phyloP scores from a whole-genome alignment of 768 basidiomycete species.

The Peribolospora kevripleyi region DNA sequence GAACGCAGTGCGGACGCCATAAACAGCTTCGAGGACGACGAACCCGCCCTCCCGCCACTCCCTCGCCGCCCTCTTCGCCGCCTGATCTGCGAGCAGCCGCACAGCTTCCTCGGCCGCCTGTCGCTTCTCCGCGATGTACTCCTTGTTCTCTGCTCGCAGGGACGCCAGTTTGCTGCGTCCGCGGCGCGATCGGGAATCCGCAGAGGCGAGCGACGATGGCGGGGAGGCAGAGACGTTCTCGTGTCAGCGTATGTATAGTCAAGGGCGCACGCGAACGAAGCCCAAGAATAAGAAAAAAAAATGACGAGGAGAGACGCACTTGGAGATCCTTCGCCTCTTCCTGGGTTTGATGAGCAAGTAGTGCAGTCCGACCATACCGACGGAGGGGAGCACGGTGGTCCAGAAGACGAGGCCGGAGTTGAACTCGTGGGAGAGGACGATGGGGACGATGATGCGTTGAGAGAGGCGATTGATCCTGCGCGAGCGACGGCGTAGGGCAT shows the following conservation, averaged over 20 bases:
- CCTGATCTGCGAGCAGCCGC: slow-evolving; percentile 40
- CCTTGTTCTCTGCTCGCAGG: slow-evolving; percentile 35
- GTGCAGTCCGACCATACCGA: slow-evolving; percentile 18
- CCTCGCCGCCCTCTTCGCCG: slow-evolving; percentile 34
- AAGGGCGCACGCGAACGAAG: neutral
- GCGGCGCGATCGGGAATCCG: neutral
- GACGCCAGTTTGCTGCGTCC: slow-evolving; percentile 37
- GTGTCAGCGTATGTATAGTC: slow-evolving; percentile 29
- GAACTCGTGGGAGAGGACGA: slow-evolving; percentile 18
- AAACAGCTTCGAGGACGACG: slow-evolving; percentile 48
- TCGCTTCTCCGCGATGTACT: slow-evolving; percentile 38
- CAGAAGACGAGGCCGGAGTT: slow-evolving; percentile 16
- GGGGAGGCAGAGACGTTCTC: slow-evolving; percentile 28
- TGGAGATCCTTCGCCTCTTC: slow-evolving; percentile 13
- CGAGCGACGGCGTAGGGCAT: too few relatives aligned
- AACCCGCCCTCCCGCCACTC: slow-evolving; percentile 50
- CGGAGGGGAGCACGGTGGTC: slow-evolving; percentile 18
- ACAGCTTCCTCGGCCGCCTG: slow-evolving; percentile 40
- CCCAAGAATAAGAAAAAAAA: slow-evolving; percentile 1
- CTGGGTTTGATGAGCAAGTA: slow-evolving; percentile 19
- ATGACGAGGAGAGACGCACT: slow-evolving; percentile 10
- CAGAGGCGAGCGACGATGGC: slow-evolving; percentile 25
- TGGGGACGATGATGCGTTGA: slow-evolving; percentile 13
- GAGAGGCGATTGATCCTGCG: too few relatives aligned
- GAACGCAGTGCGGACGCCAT: slow-evolving; percentile 29